Base-by-base conservation (phyloP, 371 early-diverging fungal species). In the Cokeromyces recurvatus region DNA sequence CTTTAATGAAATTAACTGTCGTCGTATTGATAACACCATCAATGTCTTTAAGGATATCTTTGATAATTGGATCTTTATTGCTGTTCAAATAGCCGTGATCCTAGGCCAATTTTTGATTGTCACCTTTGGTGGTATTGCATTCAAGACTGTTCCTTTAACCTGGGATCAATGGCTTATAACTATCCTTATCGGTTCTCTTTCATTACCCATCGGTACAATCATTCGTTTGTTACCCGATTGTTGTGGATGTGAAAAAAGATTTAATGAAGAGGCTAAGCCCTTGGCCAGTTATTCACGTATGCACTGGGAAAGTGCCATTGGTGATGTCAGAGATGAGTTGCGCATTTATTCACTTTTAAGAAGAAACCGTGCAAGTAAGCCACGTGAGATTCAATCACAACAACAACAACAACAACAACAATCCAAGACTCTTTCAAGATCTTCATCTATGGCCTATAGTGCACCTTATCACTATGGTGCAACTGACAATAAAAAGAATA, bases 1-100 rank as follows among this genome's bases (percentile, higher is more conserved):
- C n/a, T 95, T 97, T 62, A 95, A 94, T 65, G 87, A 87, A 56
- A 74, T 90, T 71, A 90, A 90, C 69, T 89, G 88, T 58, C 79
- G 90, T 20, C 81, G 84, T 41, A 84, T 90, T 32, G 87, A 84
- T 51, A 71, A 71, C 43, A 66, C 82, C 20, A 49, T 91, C 56
- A 97, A 97, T 68, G 82, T 93, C 22, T 95, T 97, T 77, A 71
- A 73, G 54, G 79, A 84, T 51, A 74, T 96, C 32, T 67, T 65
- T 49, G 55, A 81, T 49, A 94, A 97, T 72, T 74, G 70, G 60
- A 73, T 82, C 40, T 97, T 96, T 59, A 57, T 88, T 38, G 60
- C 59, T 40, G 83, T 97, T 42, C 74, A 90, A 43, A 51, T 92
- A 0, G 57, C 79, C 19, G 88, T 89, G 4, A 53, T 90, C 6